Base-by-base conservation (phyloP, 2,329 filamentous ascomycete species). In the Coniochaeta pulveracea region DNA sequence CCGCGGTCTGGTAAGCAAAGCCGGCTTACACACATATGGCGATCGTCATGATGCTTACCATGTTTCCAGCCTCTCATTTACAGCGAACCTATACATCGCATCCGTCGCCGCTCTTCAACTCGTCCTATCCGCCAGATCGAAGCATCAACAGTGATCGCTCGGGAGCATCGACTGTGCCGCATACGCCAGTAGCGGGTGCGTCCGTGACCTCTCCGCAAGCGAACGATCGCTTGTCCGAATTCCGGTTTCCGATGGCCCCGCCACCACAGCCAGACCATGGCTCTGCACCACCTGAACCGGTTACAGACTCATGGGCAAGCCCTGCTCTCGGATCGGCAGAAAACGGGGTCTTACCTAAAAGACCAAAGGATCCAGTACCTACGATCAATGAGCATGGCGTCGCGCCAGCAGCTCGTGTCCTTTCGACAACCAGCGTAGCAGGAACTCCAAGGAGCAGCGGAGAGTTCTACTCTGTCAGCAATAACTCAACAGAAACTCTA, bases 391-490 rank as follows among this genome's bases (percentile, higher is more conserved):
- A 76, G 46, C 71, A 64, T 45, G 59, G 61, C 5, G 60, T 67
- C 10, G 64, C 70, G 16, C 74, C 78, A 1, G 66, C 75, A 12
- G 71, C 79, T 5, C 66, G 80, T 33, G 76, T 93, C 33, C 64
- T 93, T 34, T 85, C 86, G 3, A 79, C 81, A 19, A 79, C 80
- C 11, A 93, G 84, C 46, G 65, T 82, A 43, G 75, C 73, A 34
- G 79, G 74, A 4, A 96, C 89, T 18, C 86, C 85, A 16, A 70
- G 91, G 46, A 94, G 85, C 42, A 98, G 91, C 51, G 83, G 82
- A 34, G 91, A 98, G 49, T 93, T 96, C 47, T 96, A 94, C 55
- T 88, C 88, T 1, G 61, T 89, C 52, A 95, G 89, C 61, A 95
- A 96, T 52, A 81, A 94, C 49, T 96, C 91, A 6, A 85, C 82